phyloP scores from a whole-genome alignment of 176 grass and related monocot species.

The Neostapfia colusana region DNA sequence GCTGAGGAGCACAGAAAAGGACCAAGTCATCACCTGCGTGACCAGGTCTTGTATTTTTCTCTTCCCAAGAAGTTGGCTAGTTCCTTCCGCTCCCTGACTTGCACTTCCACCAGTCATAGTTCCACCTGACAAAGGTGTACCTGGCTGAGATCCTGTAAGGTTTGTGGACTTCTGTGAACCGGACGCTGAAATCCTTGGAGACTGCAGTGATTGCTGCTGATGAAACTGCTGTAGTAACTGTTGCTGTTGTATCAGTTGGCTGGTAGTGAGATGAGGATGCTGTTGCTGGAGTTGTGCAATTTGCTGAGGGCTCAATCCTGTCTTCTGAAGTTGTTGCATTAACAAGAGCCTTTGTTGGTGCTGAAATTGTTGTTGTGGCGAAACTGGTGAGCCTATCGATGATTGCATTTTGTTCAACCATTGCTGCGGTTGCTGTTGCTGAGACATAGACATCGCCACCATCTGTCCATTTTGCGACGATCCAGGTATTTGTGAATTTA shows the following conservation, averaged over 20 bases:
- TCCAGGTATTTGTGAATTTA: conserved; percentile 72
- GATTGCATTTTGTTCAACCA: conserved; percentile 79
- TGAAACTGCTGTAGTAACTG: conserved; percentile 54
- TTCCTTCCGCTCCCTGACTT: conserved; percentile 69
- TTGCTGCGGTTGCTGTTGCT: conserved; percentile 64
- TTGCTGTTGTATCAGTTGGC: conserved; percentile 58
- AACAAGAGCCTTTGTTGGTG: conserved; percentile 67
- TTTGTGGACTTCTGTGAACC: conserved; percentile 67
- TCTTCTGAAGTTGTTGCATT: conserved; percentile 67
- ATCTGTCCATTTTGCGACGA: conserved; percentile 77
- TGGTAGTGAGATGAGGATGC: conserved; percentile 59
- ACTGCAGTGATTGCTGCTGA: conserved; percentile 72
- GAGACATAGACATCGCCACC: conserved; percentile 59
- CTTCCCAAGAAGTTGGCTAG: conserved; percentile 79
- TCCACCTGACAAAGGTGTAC: conserved; percentile 57
- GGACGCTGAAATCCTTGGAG: conserved; percentile 67
- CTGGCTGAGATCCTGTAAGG: conserved; percentile 69
- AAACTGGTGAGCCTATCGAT: conserved; percentile 54
- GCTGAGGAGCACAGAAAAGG: conserved; percentile 19
- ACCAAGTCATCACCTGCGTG: conserved; percentile 60
- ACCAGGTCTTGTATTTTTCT: conserved; percentile 97
- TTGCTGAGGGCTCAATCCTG: conserved; percentile 57
- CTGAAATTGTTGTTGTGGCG: conserved; percentile 65
- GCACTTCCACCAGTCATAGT: conserved; percentile 62
- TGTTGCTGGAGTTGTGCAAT: conserved; percentile 65